Base-by-base conservation (phyloP, 1,139 yeast genomes). In the Maudiozyma humilis region DNA sequence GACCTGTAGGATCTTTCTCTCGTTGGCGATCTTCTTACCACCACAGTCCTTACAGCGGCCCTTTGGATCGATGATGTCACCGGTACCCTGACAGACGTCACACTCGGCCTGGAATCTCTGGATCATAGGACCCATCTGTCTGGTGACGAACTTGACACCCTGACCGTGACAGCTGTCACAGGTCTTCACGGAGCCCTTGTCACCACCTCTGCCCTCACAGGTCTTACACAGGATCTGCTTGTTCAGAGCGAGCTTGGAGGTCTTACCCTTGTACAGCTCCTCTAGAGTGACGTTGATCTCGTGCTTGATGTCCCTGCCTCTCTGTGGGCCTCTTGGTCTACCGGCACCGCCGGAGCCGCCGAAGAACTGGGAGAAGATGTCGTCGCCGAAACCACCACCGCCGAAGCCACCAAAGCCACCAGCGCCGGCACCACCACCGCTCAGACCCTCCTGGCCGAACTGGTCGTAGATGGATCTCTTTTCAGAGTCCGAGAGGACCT, bases 71-170 rank as follows among this genome's bases (percentile, higher is more conserved):
- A 88, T 77, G 53, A 82, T 83, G 65, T 85, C 94, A 64, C 99
- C 99, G 49, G 83, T 75, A 64, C 97, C 98, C 55, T 78, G 71
- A 81, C 99, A 91, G 50, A 71, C 82, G 55, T 86, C 93, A 82
- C 99, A 91, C 47, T 80, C 82, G 35, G 95, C 82, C 72, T 91
- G 98, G 79, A 85, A 85, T 74, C 96, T 82, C 73, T 91, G 99
- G 61, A 91, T 83, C 93, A 91, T 88, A 53, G 96, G 96, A 56
- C 99, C 99, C 96, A 91, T 89, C 69, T 91, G 97, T 73, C 96
- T 85, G 47, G 96, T 87, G 57, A 89, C 83, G 57, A 91, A 83
- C 68, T 80, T 86, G 68, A 83, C 72, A 77, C 99, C 99, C 60
- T 77, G 76, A 69, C 99, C 99, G 56, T 71, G 69, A 80, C 99